A percentile compares a stretch with the other conserved stretches of the same genome.
phyloP scores from a whole-genome alignment of 768 basidiomycete species.

The Suillus subalutaceus region DNA sequence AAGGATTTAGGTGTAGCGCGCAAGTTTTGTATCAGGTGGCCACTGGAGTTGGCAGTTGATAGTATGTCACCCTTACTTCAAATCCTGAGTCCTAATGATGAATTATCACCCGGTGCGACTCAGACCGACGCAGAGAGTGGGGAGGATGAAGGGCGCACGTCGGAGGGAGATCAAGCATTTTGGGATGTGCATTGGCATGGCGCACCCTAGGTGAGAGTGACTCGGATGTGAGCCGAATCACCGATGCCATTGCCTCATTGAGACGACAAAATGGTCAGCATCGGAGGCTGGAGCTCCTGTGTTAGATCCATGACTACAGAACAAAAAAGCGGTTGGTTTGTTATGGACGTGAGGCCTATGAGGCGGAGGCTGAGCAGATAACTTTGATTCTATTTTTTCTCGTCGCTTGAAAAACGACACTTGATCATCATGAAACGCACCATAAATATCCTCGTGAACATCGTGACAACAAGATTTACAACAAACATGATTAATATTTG shows the following conservation, averaged over 20 bases:
- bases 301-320: constrained; percentile 2
- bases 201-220: neutral
- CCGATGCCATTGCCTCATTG: neutral
- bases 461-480: neutral
- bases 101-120: neutral
- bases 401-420: neutral
- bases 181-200: neutral
- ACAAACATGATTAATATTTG: neutral
- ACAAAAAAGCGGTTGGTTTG: neutral
- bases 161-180: neutral
- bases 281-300: neutral
- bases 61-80: neutral
- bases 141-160: neutral
- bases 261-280: neutral
- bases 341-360: neutral
- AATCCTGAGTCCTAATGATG: neutral
- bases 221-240: neutral
- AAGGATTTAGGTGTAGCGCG: neutral
- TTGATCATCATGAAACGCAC: neutral
- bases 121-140: neutral
- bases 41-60: neutral
- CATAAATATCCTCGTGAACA: neutral
- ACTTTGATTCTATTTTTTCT: neutral
- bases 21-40: neutral
- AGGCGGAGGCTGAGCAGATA: neutral